Base-by-base conservation (phyloP, 805 yeast species). In the Metschnikowia santaceciliae region DNA sequence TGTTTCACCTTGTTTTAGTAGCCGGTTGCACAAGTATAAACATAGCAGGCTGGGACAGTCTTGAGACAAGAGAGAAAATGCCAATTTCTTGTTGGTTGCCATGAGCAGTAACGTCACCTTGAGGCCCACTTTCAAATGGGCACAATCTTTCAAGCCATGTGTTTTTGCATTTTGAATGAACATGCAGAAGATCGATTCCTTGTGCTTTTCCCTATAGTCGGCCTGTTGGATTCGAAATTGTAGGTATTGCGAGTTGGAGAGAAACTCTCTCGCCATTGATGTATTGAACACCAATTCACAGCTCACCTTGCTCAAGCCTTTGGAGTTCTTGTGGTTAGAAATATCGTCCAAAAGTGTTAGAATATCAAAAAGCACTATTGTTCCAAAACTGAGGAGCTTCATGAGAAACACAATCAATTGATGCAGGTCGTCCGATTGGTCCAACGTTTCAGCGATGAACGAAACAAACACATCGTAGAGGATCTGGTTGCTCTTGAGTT, bases 21-120 rank as follows among this genome's bases (percentile, higher is more conserved):
- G 48, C 36, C 74, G 56, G 52, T 78, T 81, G 38, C 71, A 62
- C 3, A 77, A 53, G 1, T 76, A 74, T n/a, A 78, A 57, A 51
- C 72, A 75, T 56, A 73, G 74, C 45, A 70, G 71, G 47, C 71
- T 64, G 1, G 50, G 19, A 14, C 50, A 49, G 17, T 47, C 53
- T 8, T 49, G 30, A 4, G 53, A n/a, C 17, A 53, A 14, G 6
- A 38, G 23, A 14, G 50, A 40, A 13, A 53, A 20, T 1, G 51
- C 56, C 14, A 41, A 30, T 14, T 41, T 23, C 30, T 38, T 53
- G 34, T 50, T 44, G 10, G 44, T 32, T 22, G 46, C 30, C 22
- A 53, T 32, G 15, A 48, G 49, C 46, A 13, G 48, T 42, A 33
- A 32, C 30, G 47, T 39, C 7, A 43, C 23, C 14, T 22, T 32